These are phyloP conservation scores for Lablab purpureus DNA, from an alignment of 306 rosid genomes.

Conservation along the genomic window DNA sequence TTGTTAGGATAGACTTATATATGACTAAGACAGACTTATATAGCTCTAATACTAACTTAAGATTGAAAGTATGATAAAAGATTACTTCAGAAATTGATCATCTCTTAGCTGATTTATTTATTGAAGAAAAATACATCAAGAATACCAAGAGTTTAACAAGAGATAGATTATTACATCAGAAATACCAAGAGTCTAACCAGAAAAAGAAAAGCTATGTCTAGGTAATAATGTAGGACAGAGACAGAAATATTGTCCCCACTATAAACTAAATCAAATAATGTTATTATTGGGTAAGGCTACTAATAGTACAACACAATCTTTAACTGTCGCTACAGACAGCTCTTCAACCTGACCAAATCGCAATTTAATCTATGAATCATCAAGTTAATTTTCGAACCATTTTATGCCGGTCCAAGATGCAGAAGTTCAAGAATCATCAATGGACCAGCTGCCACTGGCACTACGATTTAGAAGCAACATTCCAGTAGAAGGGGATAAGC, in stretches of 20 bases:
- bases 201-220: too few species aligned
- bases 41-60: too few species aligned
- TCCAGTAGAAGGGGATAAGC: not conserved
- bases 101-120: too few species aligned
- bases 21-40: too few species aligned
- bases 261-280: not conserved
- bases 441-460: not conserved
- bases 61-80: too few species aligned
- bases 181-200: too few species aligned
- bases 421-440: not conserved
- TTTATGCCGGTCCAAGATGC: not conserved
- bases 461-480: not conserved
- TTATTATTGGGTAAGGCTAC: constrained; percentile 11
- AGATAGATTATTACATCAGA: too few species aligned
- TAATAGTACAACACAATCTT: not conserved
- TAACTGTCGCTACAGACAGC: not conserved
- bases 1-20: too few species aligned
- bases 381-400: not conserved
- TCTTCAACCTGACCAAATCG: not conserved
- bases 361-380: not conserved
- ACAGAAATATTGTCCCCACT: constrained; percentile 19
- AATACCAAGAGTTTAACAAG: too few species aligned
- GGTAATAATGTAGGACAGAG: too few species aligned
- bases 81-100: too few species aligned
- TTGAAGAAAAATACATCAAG: too few species aligned